Evolutionary conservation across 2,329 filamentous ascomycete genomes (phyloP), one percentile per base, ranked within the genome.

Genomic region (Aaosphaeria pasadenensis): DNA sequence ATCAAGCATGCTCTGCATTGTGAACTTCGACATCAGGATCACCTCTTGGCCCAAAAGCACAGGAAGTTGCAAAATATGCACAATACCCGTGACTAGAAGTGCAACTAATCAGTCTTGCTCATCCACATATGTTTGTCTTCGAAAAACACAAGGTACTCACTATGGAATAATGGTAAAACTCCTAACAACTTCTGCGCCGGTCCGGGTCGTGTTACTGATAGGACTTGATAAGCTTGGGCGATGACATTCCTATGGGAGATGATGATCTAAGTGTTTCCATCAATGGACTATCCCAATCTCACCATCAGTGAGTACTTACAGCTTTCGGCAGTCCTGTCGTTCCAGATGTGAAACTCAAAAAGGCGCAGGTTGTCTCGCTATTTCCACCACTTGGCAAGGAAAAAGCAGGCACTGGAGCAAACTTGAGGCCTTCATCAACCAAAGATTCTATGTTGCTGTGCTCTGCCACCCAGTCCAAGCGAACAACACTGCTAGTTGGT

Each of bases 141-240:
- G 17, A 24, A 24, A 24, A 24, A 11, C 9, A 36, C 9, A 2
- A 68, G 57, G 1, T 65, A 61, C 6, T 64, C 68, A 7, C 70
- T 68, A 44, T 70, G 66, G 46, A 69, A 65, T 1, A 69, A 52
- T 0, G 65, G 62, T 1, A 67, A 52, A 9, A 66, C 64, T 5
- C 63, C 61, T 56, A 67, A 61, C 42, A 67, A 57, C 46, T 66
- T 61, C 44, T 72, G 62, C 44, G 74, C 77, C 0, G 73, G 71
- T 4, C 66, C 62, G 3, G 66, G 9, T 36, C 33, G 66, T 29
- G 73, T 63, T 2, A 71, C 62, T 48, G 77, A 74, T 40, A 67
- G 67, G 5, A 77, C 68, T 7, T 80, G 84, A 11, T 86, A 72
- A 55, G 79, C 83, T 63, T 87, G 84, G 0, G 81, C 66, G 11